Conservation (phyloP, 1,284 basidiomycete species). For the Tylopilus sp. region DNA sequence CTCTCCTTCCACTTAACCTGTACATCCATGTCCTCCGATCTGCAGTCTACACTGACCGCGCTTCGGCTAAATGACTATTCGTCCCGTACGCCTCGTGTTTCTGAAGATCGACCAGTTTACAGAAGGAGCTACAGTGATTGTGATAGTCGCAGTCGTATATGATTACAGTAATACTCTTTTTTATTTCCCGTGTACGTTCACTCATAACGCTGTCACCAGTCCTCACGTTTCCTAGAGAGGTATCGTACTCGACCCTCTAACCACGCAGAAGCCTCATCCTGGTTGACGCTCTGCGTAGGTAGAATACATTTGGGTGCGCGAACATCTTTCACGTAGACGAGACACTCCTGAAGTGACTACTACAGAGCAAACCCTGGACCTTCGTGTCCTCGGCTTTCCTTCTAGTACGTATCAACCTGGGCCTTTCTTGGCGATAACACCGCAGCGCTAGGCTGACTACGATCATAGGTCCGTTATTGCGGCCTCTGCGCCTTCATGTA, state of each 20-base stretch:
- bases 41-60: neutral
- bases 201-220: neutral
- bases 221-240: slow-evolving; percentile 12
- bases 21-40: neutral
- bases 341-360: neutral
- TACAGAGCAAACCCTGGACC: slow-evolving; percentile 14
- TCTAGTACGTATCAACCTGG: slow-evolving; percentile 3
- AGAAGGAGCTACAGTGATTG: neutral
- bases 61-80: neutral
- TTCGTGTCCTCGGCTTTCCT: slow-evolving; percentile 7
- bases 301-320: slow-evolving; percentile 16
- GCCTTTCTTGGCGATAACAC: neutral
- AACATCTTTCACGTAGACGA: neutral
- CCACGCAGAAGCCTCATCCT: neutral
- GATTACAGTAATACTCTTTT: slow-evolving; percentile 8
- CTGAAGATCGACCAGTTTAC: neutral
- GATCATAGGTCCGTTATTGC: slow-evolving; percentile 9
- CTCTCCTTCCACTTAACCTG: neutral
- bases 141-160: slow-evolving; percentile 6
- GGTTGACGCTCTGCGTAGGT: slow-evolving; percentile 1
- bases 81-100: neutral
- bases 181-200: neutral
- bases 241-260: neutral
- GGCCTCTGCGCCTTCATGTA: slow-evolving; percentile 8
- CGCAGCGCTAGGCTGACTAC: neutral